Evolutionary conservation across 2,329 filamentous ascomycete genomes (phyloP), one percentile per base, ranked within the genome.

Genomic region (Coniochaeta pulveracea): DNA sequence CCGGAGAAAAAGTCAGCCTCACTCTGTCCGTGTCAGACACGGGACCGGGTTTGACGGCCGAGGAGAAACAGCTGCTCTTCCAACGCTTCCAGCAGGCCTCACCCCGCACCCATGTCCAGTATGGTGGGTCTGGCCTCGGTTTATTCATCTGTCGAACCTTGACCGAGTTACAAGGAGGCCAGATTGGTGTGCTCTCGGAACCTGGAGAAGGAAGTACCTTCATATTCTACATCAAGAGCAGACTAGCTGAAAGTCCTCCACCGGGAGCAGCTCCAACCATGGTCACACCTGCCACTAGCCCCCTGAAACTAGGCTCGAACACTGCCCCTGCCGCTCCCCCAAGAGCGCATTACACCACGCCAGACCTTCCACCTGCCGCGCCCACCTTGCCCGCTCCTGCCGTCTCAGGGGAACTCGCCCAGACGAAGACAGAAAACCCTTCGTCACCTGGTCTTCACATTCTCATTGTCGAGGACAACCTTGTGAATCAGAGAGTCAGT

Each of bases 1-100:
- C 61, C 4, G 82, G 82, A 12, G 76, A 82, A 36, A 70, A 76
- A 37, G 62, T 88, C 19, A 85, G 77, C 47, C 63, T 89, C 16
- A 74, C 81, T 44, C 80, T 85, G 44, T 70, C 80, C 11, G 78
- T 85, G 4, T 64, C 72, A 35, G 80, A 85, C 44, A 85, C 79
- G 0, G 81, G 81, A 2, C 68, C 80, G 19, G 81, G 81, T 0
- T 61, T 91, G 10, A 78, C 66, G 6, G 64, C 74, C 2, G 68
- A 77, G 36, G 82, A 88, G 47, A 83, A 78, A 56, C 75, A 76
- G 25, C 64, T 76, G 28, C 64, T 91, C 0, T 89, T 89, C 54
- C 73, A 84, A 43, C 70, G 80, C n/a, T 89, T 88, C 50, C 76
- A 77, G 8, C 83, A 89, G 53, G 76, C 80, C 2, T 83, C 72